phyloP scores from a whole-genome alignment of 1,139 yeast species.

The Geotrichum armillariae region DNA sequence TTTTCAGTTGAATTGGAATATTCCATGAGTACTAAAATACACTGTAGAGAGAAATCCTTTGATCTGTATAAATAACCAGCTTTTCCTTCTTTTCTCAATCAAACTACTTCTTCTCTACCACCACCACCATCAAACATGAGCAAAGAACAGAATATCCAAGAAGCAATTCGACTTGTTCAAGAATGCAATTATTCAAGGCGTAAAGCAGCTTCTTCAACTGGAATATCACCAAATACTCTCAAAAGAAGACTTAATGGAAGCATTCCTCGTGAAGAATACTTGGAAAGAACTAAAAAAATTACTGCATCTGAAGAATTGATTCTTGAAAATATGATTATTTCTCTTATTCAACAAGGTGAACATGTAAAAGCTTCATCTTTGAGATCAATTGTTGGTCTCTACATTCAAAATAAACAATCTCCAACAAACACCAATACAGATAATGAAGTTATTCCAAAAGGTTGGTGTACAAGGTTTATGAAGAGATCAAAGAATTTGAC shows the following conservation, averaged over 20 bases:
- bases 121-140: too few relatives aligned
- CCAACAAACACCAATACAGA: neutral
- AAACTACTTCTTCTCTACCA: neutral
- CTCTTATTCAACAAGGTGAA: constrained; percentile 23
- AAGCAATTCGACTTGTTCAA: constrained; percentile 23
- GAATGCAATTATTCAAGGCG: constrained; percentile 22
- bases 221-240: constrained; percentile 23
- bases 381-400: constrained; percentile 21
- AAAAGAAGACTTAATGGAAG: constrained; percentile 24
- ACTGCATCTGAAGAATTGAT: constrained; percentile 22
- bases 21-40: too few relatives aligned
- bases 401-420: constrained; percentile 19
- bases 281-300: constrained; percentile 23
- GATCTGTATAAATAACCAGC: neutral
- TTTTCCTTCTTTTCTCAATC: neutral
- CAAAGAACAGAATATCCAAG: constrained; percentile 22
- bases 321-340: constrained; percentile 21
- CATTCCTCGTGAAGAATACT: constrained; percentile 23
- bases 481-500: constrained; percentile 19
- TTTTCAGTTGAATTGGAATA: too few relatives aligned
- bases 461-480: constrained; percentile 24
- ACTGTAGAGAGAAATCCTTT: too few relatives aligned
- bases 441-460: constrained; percentile 21
- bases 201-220: constrained; percentile 23
- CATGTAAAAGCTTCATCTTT: constrained; percentile 21